phyloP scores from a whole-genome alignment of 768 basidiomycete genomes.

The Phlegmacium glaucopus region DNA sequence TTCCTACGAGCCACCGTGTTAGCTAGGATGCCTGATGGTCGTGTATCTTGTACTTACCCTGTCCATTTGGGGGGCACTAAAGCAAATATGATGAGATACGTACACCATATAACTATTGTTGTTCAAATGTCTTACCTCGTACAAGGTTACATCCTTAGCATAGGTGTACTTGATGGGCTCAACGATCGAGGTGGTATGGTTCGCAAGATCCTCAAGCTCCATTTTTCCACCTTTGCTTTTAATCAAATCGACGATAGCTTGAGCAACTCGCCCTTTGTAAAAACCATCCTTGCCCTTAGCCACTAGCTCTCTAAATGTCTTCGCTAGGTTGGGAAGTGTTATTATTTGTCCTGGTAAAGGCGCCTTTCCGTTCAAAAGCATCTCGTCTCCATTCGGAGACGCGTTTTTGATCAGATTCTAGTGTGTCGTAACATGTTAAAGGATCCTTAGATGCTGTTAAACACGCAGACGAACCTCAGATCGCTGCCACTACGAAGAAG shows the following conservation, averaged over 20 bases:
- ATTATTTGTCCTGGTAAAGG: conserved; percentile 86
- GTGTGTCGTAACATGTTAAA: background rate
- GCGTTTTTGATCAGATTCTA: conserved; percentile 72
- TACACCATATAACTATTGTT: background rate
- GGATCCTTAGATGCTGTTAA: background rate
- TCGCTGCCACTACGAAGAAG: conserved; percentile 42
- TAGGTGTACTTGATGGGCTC: conserved; percentile 93
- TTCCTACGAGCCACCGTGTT: conserved; percentile 35
- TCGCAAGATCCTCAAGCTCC: conserved; percentile 91
- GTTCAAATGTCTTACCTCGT: conserved; percentile 60
- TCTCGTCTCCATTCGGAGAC: conserved; percentile 82
- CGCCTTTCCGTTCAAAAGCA: conserved; percentile 81
- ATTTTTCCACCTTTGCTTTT: conserved; percentile 88
- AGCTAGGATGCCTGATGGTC: background rate
- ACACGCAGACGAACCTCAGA: conserved; percentile 43
- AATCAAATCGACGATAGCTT: conserved; percentile 85
- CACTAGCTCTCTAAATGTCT: conserved; percentile 78
- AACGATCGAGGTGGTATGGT: conserved; percentile 74
- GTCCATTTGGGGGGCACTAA: conserved; percentile 95
- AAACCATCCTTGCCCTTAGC: conserved; percentile 87
- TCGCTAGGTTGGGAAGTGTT: conserved; percentile 75
- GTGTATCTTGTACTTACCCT: conserved; percentile 45
- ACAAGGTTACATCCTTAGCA: conserved; percentile 79
- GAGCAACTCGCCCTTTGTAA: conserved; percentile 88
- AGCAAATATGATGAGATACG: conserved; percentile 2